Base-by-base conservation (phyloP, 306 rosid genomes). In the Quercus robur region DNA sequence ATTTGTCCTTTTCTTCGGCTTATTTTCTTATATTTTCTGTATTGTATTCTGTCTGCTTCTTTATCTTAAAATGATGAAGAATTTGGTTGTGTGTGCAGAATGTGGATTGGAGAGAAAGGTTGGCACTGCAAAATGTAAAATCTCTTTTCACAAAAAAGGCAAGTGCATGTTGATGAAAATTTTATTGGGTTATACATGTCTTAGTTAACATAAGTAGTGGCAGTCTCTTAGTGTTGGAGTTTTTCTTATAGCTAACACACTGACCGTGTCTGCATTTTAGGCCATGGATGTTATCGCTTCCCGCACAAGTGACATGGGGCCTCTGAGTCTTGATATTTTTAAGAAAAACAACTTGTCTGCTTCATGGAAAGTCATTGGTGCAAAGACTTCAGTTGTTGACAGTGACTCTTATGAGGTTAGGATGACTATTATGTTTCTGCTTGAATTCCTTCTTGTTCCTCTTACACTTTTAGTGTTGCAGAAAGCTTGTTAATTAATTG, bases 111-210 rank as follows among this genome's bases (percentile, higher is more conserved):
- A 91, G 97, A 83, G 96, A 91, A 78, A 83, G 86, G 86, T 82
- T 84, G 76, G 84, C 88, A 52, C 78, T 90, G 85, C 89, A 88
- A 77, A 91, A 91, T 76, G 84, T 87, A 30, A 93, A 91, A 77
- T 90, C 96, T 46, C 83, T 85, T 83, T 91, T 95, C 81, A 77
- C 96, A 11, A 86, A 91, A 78, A 98, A 91, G 97, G 99, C 82
- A 86, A 87, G 92, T 84, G 78, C 77, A 66, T 62, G 74, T 75
- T 59, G 77, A 57, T 79, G 38, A 15, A 66, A 44, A 58, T 81
- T 44, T 70, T 7, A 14, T 55, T 56, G 76, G 76, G 77, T 57
- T 63, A 19, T 78, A 58, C 62, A 76, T 77, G 56, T 86, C 61
- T 59, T 25, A 2, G 15, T 64, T 85, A 56, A 80, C 21, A 73